Percentiles rank a stretch among this genome's conserved stretches.
Conservation (phyloP, 2,329 filamentous ascomycete species). For the Amphichorda felina region DNA sequence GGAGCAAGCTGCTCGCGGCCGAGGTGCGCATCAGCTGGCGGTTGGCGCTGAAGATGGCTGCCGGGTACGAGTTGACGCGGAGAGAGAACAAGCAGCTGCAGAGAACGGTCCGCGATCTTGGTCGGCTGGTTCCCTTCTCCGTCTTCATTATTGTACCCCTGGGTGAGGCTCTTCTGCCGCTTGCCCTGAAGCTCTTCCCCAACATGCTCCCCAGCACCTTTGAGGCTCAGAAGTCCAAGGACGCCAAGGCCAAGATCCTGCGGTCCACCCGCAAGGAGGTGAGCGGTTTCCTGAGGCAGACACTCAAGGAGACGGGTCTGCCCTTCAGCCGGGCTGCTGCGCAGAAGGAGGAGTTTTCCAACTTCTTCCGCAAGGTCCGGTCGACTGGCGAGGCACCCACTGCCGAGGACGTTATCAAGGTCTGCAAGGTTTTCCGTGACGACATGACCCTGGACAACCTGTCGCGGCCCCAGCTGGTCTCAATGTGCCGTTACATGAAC, state of each 20-base stretch:
- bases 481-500: conserved; percentile 98
- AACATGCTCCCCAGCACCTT: conserved; percentile 97
- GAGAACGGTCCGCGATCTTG: conserved; percentile 88
- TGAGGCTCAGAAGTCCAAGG: conserved; percentile 82
- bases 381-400: conserved; percentile 85
- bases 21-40: conserved; percentile 90
- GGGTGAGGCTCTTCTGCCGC: conserved; percentile 80
- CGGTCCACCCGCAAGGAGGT: conserved; percentile 88
- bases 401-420: conserved; percentile 87
- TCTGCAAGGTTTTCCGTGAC: conserved; percentile 98
- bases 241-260: conserved; percentile 72
- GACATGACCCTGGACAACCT: conserved; percentile 95
- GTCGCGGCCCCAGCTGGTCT: conserved; percentile 87
- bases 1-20: conserved; percentile 83
- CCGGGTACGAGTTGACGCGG: conserved; percentile 89
- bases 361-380: conserved; percentile 94
- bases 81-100: conserved; percentile 87
- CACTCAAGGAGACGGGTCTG: conserved; percentile 83
- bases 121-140: conserved; percentile 86
- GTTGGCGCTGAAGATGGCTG: conserved; percentile 92
- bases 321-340: conserved; percentile 75
- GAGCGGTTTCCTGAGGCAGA: conserved; percentile 78
- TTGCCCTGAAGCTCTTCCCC: conserved; percentile 90
- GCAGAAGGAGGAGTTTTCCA: conserved; percentile 85
- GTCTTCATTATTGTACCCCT: conserved; percentile 96